phyloP scores from a whole-genome alignment of 139 green algal species.

The Trebouxia sp. region DNA sequence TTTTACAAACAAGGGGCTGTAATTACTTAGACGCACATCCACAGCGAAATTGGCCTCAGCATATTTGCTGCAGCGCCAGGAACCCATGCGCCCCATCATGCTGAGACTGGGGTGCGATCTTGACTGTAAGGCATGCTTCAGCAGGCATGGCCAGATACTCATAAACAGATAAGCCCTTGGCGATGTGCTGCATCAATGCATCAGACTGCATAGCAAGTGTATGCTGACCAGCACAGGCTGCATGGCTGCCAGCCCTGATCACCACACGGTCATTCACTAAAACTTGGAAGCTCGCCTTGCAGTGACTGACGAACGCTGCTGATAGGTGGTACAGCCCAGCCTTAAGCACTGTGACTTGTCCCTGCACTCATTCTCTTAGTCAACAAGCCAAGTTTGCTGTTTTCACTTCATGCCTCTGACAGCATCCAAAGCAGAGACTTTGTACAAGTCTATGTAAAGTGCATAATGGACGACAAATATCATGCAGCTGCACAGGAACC shows the following conservation, averaged over 20 bases:
- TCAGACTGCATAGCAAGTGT: not conserved
- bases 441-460: no score
- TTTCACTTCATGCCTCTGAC: no score
- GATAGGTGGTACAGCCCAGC: slow-evolving; percentile 6
- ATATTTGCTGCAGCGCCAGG: not conserved
- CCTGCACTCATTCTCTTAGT: no score
- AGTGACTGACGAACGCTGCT: not conserved
- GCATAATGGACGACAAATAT: no score
- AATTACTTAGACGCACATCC: no score
- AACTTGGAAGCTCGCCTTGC: not conserved
- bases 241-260: not conserved
- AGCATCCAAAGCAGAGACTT: no score
- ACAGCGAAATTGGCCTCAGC: no score
- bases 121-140: not conserved
- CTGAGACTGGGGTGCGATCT: not conserved
- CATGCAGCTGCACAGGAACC: no score
- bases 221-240: not conserved
- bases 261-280: not conserved
- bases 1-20: no score
- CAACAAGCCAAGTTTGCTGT: no score
- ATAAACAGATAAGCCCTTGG: not conserved
- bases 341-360: not conserved
- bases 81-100: not conserved
- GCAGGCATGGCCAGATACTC: slow-evolving; percentile 1
- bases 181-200: not conserved